A percentile compares a stretch with the other conserved stretches of the same genome.
Conservation (phyloP, 2,329 filamentous ascomycete genomes). For the Alternaria longipes region DNA sequence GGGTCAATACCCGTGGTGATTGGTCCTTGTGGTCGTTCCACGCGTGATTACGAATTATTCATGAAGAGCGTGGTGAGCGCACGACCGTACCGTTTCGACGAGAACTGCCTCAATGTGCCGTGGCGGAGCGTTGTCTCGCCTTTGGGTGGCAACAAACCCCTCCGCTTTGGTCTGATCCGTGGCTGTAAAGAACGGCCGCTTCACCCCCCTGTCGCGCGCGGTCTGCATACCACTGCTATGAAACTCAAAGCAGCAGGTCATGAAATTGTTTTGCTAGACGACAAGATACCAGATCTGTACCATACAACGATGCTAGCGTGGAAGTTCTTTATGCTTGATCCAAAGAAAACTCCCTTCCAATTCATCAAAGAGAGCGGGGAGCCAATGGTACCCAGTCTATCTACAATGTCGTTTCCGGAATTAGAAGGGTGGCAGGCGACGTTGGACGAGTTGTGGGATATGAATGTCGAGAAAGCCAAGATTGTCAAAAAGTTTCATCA, state of each 20-base stretch:
- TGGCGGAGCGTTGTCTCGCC: slow-evolving; percentile 53
- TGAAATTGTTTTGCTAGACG: slow-evolving; percentile 45
- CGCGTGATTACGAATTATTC: slow-evolving; percentile 54
- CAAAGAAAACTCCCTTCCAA: slow-evolving; percentile 42
- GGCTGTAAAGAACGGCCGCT: slow-evolving; percentile 60
- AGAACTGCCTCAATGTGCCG: slow-evolving; percentile 53
- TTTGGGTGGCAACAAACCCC: slow-evolving; percentile 3
- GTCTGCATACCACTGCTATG: slow-evolving; percentile 54
- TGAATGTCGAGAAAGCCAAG: slow-evolving; percentile 52
- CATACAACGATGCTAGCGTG: slow-evolving; percentile 49
- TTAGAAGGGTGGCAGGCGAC: slow-evolving; percentile 43
- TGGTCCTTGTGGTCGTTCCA: slow-evolving; percentile 56
- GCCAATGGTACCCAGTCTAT: slow-evolving; percentile 55
- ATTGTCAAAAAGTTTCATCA: slow-evolving; percentile 55
- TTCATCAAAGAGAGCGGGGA: slow-evolving; percentile 55
- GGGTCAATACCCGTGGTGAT: slow-evolving; percentile 49
- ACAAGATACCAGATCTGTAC: slow-evolving; percentile 42
- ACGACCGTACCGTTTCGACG: slow-evolving; percentile 59
- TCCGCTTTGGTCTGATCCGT: slow-evolving; percentile 61
- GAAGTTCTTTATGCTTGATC: slow-evolving; percentile 56
- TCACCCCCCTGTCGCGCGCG: slow-evolving; percentile 61
- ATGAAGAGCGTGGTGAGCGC: slow-evolving; percentile 54
- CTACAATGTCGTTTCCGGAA: slow-evolving; percentile 42
- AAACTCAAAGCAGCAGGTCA: slow-evolving; percentile 58
- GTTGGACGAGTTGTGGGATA: slow-evolving; percentile 54